phyloP scores from a whole-genome alignment of 495 filamentous ascomycete species.

The Rhizodiscina lignyota region DNA sequence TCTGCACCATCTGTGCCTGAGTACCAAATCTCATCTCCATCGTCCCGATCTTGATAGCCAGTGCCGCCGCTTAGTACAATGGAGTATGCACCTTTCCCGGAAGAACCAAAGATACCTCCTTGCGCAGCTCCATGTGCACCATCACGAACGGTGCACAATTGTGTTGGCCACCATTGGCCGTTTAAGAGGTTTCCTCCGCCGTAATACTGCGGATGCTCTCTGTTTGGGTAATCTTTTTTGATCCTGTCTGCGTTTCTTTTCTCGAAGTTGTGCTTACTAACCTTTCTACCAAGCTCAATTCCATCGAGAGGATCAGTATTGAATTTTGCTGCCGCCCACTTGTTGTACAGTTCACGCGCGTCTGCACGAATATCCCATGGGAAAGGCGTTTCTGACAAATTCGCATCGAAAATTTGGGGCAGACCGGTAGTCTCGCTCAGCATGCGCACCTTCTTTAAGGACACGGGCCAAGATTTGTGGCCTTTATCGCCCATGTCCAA shows the following conservation, averaged over 20 bases:
- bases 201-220: slow-evolving; percentile 15
- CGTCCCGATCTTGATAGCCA: slow-evolving; percentile 26
- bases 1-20: slow-evolving; percentile 29
- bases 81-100: slow-evolving; percentile 21
- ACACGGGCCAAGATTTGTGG: no score
- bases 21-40: slow-evolving; percentile 33
- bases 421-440: slow-evolving; percentile 23
- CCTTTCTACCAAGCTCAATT: slow-evolving; percentile 17
- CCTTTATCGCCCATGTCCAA: no score
- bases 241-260: slow-evolving; percentile 12
- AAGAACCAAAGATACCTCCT: slow-evolving; percentile 30
- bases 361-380: slow-evolving; percentile 29
- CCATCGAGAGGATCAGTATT: slow-evolving; percentile 31
- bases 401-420: slow-evolving; percentile 17
- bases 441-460: slow-evolving; percentile 10
- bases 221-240: slow-evolving; percentile 11
- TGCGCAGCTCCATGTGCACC: slow-evolving; percentile 37
- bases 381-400: no score
- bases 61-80: slow-evolving; percentile 26
- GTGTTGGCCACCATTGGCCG: slow-evolving; percentile 42
- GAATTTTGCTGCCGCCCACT: slow-evolving; percentile 25
- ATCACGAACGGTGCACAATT: slow-evolving; percentile 33
- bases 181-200: slow-evolving; percentile 31
- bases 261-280: background rate
- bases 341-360: slow-evolving; percentile 20